Percentiles rank a stretch among this genome's conserved stretches.
These are phyloP conservation scores for Talaromyces sp. DNA, from an alignment of 2,329 filamentous ascomycete species.

Conservation along the genomic window DNA sequence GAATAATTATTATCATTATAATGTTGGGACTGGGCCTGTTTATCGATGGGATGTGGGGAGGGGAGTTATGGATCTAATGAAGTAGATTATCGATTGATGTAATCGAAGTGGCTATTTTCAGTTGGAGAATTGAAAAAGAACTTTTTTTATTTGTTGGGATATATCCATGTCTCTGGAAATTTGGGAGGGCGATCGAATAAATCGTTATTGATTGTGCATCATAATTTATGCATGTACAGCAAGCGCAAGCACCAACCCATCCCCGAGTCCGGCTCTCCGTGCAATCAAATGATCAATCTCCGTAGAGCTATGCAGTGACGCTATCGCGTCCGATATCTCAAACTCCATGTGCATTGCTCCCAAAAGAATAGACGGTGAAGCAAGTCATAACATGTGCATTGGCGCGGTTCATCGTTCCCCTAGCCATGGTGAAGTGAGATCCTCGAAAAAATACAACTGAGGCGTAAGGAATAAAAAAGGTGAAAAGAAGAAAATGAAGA, in stretches of 20 bases:
- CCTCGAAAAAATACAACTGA: constrained; percentile 9
- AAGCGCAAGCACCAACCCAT: neutral
- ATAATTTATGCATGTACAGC: constrained; percentile 1
- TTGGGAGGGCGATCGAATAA: neutral
- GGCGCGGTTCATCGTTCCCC: constrained; percentile 9
- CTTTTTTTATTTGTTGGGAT: neutral
- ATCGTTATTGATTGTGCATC: neutral
- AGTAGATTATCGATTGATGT: neutral
- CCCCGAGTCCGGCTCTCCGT: too few species aligned
- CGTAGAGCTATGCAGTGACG: constrained; percentile 3
- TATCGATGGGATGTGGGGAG: constrained; percentile 65
- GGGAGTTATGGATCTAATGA: constrained; percentile 23
- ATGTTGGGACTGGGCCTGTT: constrained; percentile 71
- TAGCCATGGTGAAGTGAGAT: neutral
- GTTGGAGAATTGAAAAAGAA: neutral
- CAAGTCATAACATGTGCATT: constrained; percentile 26
- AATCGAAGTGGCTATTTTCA: too few species aligned
- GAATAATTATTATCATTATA: constrained; percentile 83
- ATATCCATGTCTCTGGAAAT: neutral
- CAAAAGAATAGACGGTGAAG: constrained; percentile 23
- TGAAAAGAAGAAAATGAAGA: neutral
- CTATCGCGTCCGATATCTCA: constrained; percentile 1
- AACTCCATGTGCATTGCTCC: constrained; percentile 23
- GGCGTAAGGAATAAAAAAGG: neutral
- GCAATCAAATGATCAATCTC: neutral